Evolutionary conservation across 2,329 filamentous ascomycete species (phyloP).

Genomic region (Hymenoscyphus fructigenus): DNA sequence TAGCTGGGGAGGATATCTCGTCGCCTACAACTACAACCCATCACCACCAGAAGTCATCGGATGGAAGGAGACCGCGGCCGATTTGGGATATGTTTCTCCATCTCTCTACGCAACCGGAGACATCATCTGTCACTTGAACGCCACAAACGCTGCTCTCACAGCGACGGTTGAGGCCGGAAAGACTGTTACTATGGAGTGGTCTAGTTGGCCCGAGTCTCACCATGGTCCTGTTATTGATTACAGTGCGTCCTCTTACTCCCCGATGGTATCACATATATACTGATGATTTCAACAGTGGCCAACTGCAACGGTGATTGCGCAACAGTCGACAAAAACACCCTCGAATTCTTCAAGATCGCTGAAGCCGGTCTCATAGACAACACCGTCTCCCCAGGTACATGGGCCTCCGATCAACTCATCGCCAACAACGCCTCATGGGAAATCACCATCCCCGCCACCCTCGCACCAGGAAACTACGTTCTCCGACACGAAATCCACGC

Average conservation of each 20-base stretch:
- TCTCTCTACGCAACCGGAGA: constrained; percentile 42
- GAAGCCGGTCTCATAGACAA: constrained; percentile 39
- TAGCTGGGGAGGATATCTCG: constrained; percentile 36
- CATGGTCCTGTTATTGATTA: constrained; percentile 37
- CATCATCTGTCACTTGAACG: constrained; percentile 50
- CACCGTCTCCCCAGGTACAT: constrained; percentile 37
- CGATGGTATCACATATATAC: too few relatives aligned
- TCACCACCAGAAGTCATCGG: constrained; percentile 36
- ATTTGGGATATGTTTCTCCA: constrained; percentile 51
- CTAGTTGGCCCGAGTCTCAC: constrained; percentile 50
- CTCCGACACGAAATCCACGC: constrained; percentile 51
- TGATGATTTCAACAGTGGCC: constrained; percentile 14
- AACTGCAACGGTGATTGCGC: constrained; percentile 39
- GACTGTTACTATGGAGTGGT: constrained; percentile 48
- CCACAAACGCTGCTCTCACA: constrained; percentile 41
- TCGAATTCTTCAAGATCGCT: constrained; percentile 47
- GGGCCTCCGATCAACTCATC: constrained; percentile 49
- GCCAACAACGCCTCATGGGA: constrained; percentile 52
- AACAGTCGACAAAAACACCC: constrained; percentile 38
- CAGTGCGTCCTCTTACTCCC: neutral
- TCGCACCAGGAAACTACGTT: constrained; percentile 50
- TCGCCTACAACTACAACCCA: constrained; percentile 16
- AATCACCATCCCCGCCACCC: constrained; percentile 43
- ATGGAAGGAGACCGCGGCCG: constrained; percentile 43
- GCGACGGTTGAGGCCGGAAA: constrained; percentile 47